Percentiles rank a stretch among this genome's conserved stretches.
These are phyloP conservation scores for Talaromyces atroroseus DNA, from an alignment of 2,329 filamentous ascomycete species.

Conservation along the genomic window DNA sequence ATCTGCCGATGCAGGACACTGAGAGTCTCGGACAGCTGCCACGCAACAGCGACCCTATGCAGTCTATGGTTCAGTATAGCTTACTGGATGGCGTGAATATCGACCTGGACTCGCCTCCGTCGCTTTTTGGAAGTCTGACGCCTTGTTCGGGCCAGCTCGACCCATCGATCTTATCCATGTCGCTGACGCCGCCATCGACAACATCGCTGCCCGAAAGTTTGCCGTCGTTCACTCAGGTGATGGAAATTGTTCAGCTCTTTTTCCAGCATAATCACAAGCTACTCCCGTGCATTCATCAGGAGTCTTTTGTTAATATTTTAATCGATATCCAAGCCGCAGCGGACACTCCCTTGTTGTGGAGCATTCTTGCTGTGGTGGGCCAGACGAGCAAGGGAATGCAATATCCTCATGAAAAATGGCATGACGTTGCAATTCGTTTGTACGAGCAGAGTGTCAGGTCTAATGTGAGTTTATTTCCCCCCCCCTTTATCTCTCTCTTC, in stretches of 20 bases:
- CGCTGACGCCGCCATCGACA: not conserved
- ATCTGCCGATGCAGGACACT: no score
- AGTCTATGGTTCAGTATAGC: no score
- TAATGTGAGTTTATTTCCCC: not conserved
- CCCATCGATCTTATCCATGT: not conserved
- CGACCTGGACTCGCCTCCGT: no score
- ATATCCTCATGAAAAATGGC: not conserved
- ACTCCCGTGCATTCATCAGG: not conserved
- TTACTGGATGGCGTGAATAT: no score
- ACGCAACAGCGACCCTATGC: no score
- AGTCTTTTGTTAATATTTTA: not conserved
- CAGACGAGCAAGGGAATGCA: not conserved
- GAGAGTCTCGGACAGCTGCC: no score
- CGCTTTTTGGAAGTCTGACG: no score
- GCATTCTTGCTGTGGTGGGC: not conserved
- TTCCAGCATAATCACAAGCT: slow-evolving; percentile 1
- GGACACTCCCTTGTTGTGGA: not conserved
- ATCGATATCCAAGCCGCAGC: not conserved
- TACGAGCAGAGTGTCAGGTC: not conserved
- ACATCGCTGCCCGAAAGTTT: not conserved
- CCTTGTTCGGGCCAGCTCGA: not conserved
- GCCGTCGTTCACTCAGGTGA: not conserved
- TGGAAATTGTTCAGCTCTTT: not conserved
- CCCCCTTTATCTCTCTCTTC: no score
- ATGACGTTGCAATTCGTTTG: not conserved